Conservation (phyloP, 352 stramenopile species). For the Phytophthora pistaciae region DNA sequence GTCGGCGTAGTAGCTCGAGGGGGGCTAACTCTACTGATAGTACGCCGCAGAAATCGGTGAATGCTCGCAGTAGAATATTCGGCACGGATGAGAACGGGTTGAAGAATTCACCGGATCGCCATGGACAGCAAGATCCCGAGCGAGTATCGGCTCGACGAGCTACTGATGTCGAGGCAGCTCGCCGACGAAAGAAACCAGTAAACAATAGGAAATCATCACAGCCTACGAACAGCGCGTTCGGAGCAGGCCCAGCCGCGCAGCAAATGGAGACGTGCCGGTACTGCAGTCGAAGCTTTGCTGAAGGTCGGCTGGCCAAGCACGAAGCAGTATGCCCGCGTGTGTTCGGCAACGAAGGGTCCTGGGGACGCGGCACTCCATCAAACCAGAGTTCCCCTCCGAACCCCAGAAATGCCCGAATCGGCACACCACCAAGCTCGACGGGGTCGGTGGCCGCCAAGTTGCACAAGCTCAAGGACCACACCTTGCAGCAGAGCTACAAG, state of each 20-base stretch:
- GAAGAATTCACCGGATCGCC: constrained; percentile 14
- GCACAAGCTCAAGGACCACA: constrained; percentile 63
- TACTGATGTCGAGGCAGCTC: not conserved
- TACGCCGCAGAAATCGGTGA: constrained; percentile 20
- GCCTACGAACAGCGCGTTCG: constrained; percentile 10
- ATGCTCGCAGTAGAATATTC: constrained; percentile 9
- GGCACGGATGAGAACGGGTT: constrained; percentile 2
- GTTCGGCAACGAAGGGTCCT: constrained; percentile 79
- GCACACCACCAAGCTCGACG: constrained; percentile 22
- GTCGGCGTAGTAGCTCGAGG: constrained; percentile 11
- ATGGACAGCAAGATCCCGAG: not conserved
- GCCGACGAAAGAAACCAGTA: constrained; percentile 21
- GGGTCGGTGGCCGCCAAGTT: constrained; percentile 21
- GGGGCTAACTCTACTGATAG: constrained; percentile 10
- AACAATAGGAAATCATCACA: constrained; percentile 27
- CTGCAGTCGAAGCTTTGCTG: constrained; percentile 80
- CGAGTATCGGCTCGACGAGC: constrained; percentile 1
- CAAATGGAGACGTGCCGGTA: constrained; percentile 79
- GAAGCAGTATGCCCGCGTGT: constrained; percentile 83
- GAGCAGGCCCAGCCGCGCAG: constrained; percentile 15
- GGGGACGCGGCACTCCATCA: constrained; percentile 62
- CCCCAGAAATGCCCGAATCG: constrained; percentile 15
- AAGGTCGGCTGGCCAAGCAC: constrained; percentile 83
- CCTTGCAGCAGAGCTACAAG: constrained; percentile 74
- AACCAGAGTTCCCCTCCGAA: constrained; percentile 14